Evolutionary conservation across 2,329 filamentous ascomycete species (phyloP), one percentile per base, ranked within the genome.

Genomic region (Graphiopsis chlorocephala): DNA sequence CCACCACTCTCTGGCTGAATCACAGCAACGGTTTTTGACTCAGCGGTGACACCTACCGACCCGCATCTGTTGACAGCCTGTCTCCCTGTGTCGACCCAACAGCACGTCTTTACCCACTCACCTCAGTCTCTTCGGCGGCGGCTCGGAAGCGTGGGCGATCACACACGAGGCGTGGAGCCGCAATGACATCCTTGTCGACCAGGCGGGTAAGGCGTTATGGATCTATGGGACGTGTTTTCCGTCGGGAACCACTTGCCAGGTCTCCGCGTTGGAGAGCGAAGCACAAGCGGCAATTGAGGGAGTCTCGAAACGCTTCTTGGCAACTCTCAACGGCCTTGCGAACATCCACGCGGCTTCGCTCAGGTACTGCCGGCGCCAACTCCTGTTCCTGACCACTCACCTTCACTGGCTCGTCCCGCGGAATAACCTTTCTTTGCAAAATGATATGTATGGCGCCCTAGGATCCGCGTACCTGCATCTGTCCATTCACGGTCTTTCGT

Each of bases 381-480:
- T 53, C 26, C 23, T 38, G 25, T 45, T 33, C 60, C 48, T 45
- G 33, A 33, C 60, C 47, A 62, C 25, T 62, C 60, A 62, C 47
- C n/a, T 11, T 29, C 26, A 2, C 48, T 53, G 60, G 48, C 33
- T 48, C 35, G 60, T 55, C n/a, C 60, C 60, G 60, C 60, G 2
- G 23, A 28, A 55, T 33, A 55, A 17, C 48, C 60, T 62, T 62
- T 62, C 42, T 28, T 31, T 33, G 26, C 23, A 28, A 55, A 29
- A 20, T 33, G 38, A 45, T 45, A 45, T 45, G n/a, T 45, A 8
- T 45, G 58, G 45, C 58, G 23, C 60, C 33, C 60, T 62, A 45
- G 48, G 48, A 53, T 55, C 48, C 60, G 59, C 59, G 60, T 62
- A 62, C 60, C 60, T 62, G 60, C 60, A 45, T 52, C 48, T 55